Evolutionary conservation across 2,329 filamentous ascomycete species (phyloP), one percentile per base, ranked within the genome.

Genomic region (Colletotrichum destructivum): DNA sequence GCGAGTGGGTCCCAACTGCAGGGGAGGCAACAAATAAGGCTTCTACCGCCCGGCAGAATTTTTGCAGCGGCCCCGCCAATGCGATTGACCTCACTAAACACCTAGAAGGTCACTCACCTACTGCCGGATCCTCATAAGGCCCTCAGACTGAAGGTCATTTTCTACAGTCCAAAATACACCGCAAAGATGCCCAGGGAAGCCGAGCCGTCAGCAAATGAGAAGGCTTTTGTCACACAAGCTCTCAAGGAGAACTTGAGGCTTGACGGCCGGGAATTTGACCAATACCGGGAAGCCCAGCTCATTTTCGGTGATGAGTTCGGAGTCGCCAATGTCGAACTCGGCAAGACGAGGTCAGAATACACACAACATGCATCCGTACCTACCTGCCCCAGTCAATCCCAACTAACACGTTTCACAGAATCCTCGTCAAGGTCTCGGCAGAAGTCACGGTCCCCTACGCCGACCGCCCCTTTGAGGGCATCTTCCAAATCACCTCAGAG

Each of bases 391-490:
- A 5, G 8, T 8, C 16, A 12, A 16, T 15, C 0, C 7, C 26
- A 42, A 35, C 69, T 75, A 62, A 75, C 26, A 15, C 40, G 31
- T n/a, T 38, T 55, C 35, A 23, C 76, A 97, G 95, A 78, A 90
- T 98, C 70, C 85, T 97, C 72, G 94, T 93, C 67, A 93, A 94
- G 73, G 92, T 97, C 71, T 96, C 95, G 3, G 93, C 95, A 74
- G 94, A 98, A 84, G 93, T 98, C 73, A 93, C 93, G 13, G 91
- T 93, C 49, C 96, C 96, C 54, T 94, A 92, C 79, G 83, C 92
- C 64, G 96, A 98, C 83, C 92, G 96, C 74, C 96, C 95, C 71
- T 98, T 98, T 80, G 96, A 98, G 81, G 96, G 96, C 81, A 89
- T 97, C 81, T 98, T 98, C 86, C 95, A 92, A 76, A 98, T 98